Conservation (phyloP, 768 basidiomycete species). For the Amanita rimosa region DNA sequence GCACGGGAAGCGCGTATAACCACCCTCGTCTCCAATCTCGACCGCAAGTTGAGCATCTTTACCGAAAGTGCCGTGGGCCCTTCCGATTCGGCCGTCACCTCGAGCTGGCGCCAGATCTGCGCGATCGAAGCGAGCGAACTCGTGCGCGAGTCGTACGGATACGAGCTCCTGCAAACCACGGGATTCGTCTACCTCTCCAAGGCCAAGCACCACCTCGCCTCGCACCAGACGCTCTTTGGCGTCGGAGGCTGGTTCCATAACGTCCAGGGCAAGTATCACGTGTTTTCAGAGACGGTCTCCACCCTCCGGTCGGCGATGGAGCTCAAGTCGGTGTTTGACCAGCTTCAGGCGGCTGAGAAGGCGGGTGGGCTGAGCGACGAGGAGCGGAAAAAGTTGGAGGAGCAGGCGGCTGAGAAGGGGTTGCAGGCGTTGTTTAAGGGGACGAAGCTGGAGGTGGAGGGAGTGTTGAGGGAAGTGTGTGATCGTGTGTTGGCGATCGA, state of each 20-base stretch:
- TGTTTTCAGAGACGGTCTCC: constrained; percentile 91
- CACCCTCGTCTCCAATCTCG: constrained; percentile 69
- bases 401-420: constrained; percentile 90
- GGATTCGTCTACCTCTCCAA: constrained; percentile 81
- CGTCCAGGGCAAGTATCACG: constrained; percentile 86
- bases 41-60: constrained; percentile 78
- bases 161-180: constrained; percentile 75
- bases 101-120: constrained; percentile 70
- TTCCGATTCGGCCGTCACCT: constrained; percentile 55
- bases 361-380: constrained; percentile 59
- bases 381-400: constrained; percentile 75
- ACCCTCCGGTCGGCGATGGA: constrained; percentile 82
- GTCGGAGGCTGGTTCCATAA: constrained; percentile 92
- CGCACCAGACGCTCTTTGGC: constrained; percentile 61
- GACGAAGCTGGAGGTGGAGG: constrained; percentile 85
- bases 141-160: constrained; percentile 78
- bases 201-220: constrained; percentile 74
- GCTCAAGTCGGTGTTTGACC: constrained; percentile 83
- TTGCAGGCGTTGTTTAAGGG: constrained; percentile 89
- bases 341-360: constrained; percentile 84
- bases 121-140: constrained; percentile 81
- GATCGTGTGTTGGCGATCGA: constrained; percentile 65
- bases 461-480: constrained; percentile 80
- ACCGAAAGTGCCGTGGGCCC: constrained; percentile 72
- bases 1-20: constrained; percentile 65